Percentiles rank a stretch among this genome's conserved stretches.
Conservation (phyloP, 108 stramenopile genomes). For the Aureococcus anophagefferens region DNA sequence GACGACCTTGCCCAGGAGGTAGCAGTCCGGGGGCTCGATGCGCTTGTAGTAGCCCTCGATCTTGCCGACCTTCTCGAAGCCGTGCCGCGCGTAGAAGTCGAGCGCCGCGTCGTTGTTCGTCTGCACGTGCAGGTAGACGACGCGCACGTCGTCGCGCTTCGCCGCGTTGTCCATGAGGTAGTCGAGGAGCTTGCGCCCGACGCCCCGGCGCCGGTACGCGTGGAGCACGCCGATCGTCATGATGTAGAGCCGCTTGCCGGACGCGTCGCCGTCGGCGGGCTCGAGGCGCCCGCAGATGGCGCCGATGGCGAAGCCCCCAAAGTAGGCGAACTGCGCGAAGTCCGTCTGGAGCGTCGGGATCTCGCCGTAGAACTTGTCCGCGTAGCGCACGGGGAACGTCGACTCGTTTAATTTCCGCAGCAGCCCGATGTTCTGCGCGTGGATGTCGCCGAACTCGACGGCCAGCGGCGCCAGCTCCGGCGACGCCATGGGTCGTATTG, state of each 20-base stretch:
- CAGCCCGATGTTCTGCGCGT: slow-evolving; percentile 1
- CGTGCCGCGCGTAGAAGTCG: slow-evolving; percentile 76
- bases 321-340: slow-evolving; percentile 72
- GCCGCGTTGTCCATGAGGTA: slow-evolving; percentile 53
- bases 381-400: slow-evolving; percentile 81
- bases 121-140: slow-evolving; percentile 84
- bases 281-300: slow-evolving; percentile 70
- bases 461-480: no score
- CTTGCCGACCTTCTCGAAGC: slow-evolving; percentile 73
- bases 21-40: slow-evolving; percentile 93
- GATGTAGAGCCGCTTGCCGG: slow-evolving; percentile 66
- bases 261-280: slow-evolving; percentile 8
- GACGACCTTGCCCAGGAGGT: slow-evolving; percentile 76
- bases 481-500: no score
- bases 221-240: slow-evolving; percentile 94
- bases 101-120: slow-evolving; percentile 83
- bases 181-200: slow-evolving; percentile 77
- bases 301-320: slow-evolving; percentile 72
- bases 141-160: background rate
- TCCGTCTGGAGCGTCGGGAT: slow-evolving; percentile 47
- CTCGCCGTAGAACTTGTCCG: slow-evolving; percentile 74
- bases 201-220: slow-evolving; percentile 71
- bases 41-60: slow-evolving; percentile 92
- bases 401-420: slow-evolving; percentile 29
- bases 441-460: slow-evolving; percentile 14